Base-by-base conservation (phyloP, 1,284 basidiomycete genomes). In the Puccinia novopanici region DNA sequence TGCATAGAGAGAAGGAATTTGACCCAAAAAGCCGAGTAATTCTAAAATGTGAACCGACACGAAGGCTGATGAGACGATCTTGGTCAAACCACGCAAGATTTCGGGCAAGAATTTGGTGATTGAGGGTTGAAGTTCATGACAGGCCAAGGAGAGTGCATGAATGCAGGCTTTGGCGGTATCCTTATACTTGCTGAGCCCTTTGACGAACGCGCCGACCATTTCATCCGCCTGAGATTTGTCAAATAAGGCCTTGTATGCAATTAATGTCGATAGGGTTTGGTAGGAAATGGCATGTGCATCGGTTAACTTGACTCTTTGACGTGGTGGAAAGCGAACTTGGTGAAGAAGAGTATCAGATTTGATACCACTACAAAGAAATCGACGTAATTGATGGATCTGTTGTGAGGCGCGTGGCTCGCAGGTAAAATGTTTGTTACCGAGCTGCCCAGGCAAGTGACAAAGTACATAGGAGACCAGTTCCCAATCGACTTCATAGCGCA, bases 31-130 rank as follows among this genome's bases (percentile, higher is more conserved):
- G 68, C 91, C 90, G 45, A 99, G 90, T 85, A 99, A 93, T 83
- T 94, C 94, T 82, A 99, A 90, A 84, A 99, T 97, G 85, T 99
- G 95, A 13, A 97, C 93, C 3, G 94, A 93, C 89, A 98, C 93
- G 72, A 91, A 91, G 3, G 93, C 91, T 80, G 94, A 95, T 2
- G 94, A 94, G 90, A 98, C 95, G 86, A 99, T 96, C 84, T 93
- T 93, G 10, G 93, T 92, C 54, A 98, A 89, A 85, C 93, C 94
- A 83, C 93, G 91, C 78, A 99, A 88, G 81, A 98, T 94, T 55
- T 89, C 88, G 12, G 92, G 89, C 54, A 98, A 88, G 84, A 89
- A 91, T 83, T 92, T 93, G 30, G 92, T 93, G 86, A 96, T 90
- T 15, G 93, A 93, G 45, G 90, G 88, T 80, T 92, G 92, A 50